A percentile compares a stretch with the other conserved stretches of the same genome.
Evolutionary conservation across 2,329 filamentous ascomycete genomes (phyloP).

Genomic region (Balansia obtecta): DNA sequence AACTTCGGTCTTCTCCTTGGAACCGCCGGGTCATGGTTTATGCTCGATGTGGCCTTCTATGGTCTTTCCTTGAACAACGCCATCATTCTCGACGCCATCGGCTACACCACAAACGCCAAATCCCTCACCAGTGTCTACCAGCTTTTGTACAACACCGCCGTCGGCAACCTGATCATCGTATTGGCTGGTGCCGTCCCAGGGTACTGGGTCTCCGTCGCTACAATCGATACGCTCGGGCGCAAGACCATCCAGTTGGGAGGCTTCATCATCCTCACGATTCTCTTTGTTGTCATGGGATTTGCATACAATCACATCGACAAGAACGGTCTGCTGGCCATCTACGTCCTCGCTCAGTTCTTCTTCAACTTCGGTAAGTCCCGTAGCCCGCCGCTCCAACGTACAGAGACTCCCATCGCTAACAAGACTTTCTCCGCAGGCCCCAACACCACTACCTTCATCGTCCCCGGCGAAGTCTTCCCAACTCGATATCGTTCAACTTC

Average conservation of each 20-base stretch:
- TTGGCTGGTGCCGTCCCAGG: constrained; percentile 69
- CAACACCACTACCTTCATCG: constrained; percentile 45
- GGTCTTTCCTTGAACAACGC: constrained; percentile 66
- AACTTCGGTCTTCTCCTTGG: constrained; percentile 62
- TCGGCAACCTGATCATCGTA: constrained; percentile 69
- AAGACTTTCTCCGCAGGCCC: constrained; percentile 21
- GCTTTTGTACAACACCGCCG: constrained; percentile 58
- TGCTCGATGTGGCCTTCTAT: constrained; percentile 51
- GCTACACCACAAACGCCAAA: constrained; percentile 40
- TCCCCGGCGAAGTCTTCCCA: constrained; percentile 44
- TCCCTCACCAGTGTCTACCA: constrained; percentile 47
- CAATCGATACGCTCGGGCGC: constrained; percentile 61
- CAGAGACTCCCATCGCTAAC: neutral
- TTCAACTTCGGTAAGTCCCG: constrained; percentile 36
- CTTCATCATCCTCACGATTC: constrained; percentile 46
- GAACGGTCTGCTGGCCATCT: constrained; percentile 42
- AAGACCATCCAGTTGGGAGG: constrained; percentile 63
- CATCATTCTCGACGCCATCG: constrained; percentile 58
- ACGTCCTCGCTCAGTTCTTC: constrained; percentile 45
- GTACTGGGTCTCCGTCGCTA: constrained; percentile 69
- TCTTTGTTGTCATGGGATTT: constrained; percentile 52
- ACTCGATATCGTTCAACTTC: constrained; percentile 44
- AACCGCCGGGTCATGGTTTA: constrained; percentile 79
- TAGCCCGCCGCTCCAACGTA: neutral
- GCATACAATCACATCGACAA: constrained; percentile 41